Conservation (phyloP, 495 filamentous ascomycete genomes). For the Penicillium robsamsonii region DNA sequence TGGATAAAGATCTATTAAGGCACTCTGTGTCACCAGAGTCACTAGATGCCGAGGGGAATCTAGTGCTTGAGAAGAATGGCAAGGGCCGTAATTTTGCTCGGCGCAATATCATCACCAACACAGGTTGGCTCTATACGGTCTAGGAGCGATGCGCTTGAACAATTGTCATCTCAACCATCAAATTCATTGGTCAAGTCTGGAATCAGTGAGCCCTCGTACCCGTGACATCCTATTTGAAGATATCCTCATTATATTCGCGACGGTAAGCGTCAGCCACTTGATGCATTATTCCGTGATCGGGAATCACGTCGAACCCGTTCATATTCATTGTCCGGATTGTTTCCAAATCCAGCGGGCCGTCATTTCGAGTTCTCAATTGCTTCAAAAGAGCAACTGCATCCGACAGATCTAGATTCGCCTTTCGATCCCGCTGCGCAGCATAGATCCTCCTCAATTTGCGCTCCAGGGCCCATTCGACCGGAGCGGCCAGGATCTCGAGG, state of each 20-base stretch:
- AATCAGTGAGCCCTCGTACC: too few species aligned
- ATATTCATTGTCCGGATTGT: constrained; percentile 28
- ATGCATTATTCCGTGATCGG: constrained; percentile 28
- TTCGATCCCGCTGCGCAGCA: constrained; percentile 13
- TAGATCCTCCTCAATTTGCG: constrained; percentile 34
- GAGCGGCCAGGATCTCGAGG: constrained; percentile 26
- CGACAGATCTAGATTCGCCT: constrained; percentile 23
- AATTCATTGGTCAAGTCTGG: too few species aligned
- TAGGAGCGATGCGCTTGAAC: constrained; percentile 13
- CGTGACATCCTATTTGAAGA: neutral
- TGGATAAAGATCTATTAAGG: constrained; percentile 21
- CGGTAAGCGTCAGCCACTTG: constrained; percentile 24
- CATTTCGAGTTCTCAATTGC: constrained; percentile 19
- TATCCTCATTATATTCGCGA: constrained; percentile 22
- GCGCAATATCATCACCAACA: constrained; percentile 35
- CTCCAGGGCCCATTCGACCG: constrained; percentile 38
- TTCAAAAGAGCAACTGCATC: constrained; percentile 33
- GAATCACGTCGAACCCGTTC: constrained; percentile 25
- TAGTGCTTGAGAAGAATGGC: constrained; percentile 29
- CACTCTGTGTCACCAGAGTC: constrained; percentile 16
- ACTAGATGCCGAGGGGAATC: constrained; percentile 20
- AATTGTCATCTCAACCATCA: too few species aligned
- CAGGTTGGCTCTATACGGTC: constrained; percentile 32
- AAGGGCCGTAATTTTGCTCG: constrained; percentile 24
- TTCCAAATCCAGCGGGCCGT: constrained; percentile 25